Evolutionary conservation across 2,329 filamentous ascomycete species (phyloP).

Genomic region (Diaporthe helianthi): DNA sequence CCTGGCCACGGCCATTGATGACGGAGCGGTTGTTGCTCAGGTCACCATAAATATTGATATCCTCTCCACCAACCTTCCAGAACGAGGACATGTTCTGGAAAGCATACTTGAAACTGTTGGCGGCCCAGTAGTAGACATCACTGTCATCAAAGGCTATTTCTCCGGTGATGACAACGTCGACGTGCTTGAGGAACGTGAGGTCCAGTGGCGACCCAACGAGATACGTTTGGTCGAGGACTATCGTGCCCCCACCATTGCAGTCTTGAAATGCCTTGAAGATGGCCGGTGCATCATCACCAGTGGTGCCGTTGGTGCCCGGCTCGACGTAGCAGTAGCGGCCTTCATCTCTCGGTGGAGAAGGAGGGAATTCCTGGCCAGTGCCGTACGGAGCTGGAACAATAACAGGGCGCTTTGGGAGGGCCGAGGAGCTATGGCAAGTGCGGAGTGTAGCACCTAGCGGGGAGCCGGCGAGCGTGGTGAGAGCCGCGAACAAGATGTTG

Average conservation of each 20-base stretch:
- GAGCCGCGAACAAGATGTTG: not conserved
- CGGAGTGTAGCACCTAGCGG: not conserved
- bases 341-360: conserved; percentile 36
- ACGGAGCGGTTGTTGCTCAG: conserved; percentile 43
- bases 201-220: conserved; percentile 63
- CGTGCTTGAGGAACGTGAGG: conserved; percentile 59
- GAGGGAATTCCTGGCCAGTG: conserved; percentile 1
- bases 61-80: conserved; percentile 63
- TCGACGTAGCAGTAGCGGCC: conserved; percentile 41
- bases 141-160: conserved; percentile 52
- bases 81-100: conserved; percentile 66
- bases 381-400: conserved; percentile 24
- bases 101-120: conserved; percentile 58
- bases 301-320: conserved; percentile 33
- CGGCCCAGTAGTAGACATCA: conserved; percentile 62
- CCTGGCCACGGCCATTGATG: conserved; percentile 67
- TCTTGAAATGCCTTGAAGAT: conserved; percentile 62
- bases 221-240: conserved; percentile 62
- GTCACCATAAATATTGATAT: conserved; percentile 65
- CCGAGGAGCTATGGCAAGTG: not conserved
- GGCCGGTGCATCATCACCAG: conserved; percentile 44
- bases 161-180: conserved; percentile 59
- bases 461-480: not conserved
- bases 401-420: conserved; percentile 7
- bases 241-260: conserved; percentile 68